Base-by-base conservation (phyloP, 2,329 filamentous ascomycete species). In the Ophiostoma australiae region DNA sequence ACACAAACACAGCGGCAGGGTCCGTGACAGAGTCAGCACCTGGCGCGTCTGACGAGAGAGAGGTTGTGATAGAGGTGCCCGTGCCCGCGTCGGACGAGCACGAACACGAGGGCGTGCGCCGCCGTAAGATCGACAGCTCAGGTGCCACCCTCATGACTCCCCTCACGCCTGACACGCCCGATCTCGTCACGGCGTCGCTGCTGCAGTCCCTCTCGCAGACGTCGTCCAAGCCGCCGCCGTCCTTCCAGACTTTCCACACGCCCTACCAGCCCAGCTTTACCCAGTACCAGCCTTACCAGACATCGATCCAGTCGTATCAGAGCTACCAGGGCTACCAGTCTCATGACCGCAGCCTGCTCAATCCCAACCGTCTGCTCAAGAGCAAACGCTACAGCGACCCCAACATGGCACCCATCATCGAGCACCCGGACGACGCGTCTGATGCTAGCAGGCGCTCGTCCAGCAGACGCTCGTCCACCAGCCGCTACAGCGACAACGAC, bases 351-450 rank as follows among this genome's bases (percentile, higher is more conserved):
- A 44, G 39, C 8, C 39, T 70, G 17, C 66, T 66, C 37, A 55
- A 67, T 5, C 67, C 71, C 13, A 67, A 69, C 52, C 67, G 72
- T 15, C 70, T 72, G 20, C 58, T 70, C 37, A 72, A 71, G 41
- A 33, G 48, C 11, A 72, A 72, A 63, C 70, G 71, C 7, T 71
- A 68, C 67, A 72, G 73, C 61, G 73, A 73, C 52, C 71, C 33
- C 6, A 67, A 52, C 6, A 74, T 74, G 73, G 67, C 69, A 0
- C 73, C 73, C 4, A 74, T 74, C 63, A 58, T 74, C 33, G 73
- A 74, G 39, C 63, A 73, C n/a, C 72, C 73, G 2, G 72, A 73
- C 33, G 73, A 74, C 65, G 20, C n/a, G 35, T 41, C 63, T 6
- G 63, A 66, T 1, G 8, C 4, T 15, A 61, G 67, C 52, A 69